These are phyloP conservation scores for Sporothrix phasma DNA, from an alignment of 2,329 filamentous ascomycete species.

Conservation along the genomic window DNA sequence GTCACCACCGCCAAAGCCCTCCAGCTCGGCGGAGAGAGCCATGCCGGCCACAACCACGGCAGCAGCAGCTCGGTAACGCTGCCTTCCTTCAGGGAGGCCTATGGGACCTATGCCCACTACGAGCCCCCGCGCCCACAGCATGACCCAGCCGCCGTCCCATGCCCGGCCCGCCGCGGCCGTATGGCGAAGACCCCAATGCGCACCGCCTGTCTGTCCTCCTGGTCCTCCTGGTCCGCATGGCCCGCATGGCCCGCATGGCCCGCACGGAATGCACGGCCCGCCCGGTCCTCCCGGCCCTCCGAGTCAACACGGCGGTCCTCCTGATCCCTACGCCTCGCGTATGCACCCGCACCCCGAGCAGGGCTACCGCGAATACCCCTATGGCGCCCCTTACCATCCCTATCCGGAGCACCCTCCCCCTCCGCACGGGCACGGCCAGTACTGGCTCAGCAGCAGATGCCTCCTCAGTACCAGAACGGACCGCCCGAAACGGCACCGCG, in stretches of 20 bases:
- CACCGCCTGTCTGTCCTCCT: conserved; percentile 36
- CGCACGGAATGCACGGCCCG: conserved; percentile 30
- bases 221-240: conserved; percentile 38
- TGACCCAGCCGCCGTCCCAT: conserved; percentile 12
- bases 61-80: conserved; percentile 16
- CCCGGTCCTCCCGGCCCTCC: conserved; percentile 14
- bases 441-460: conserved; percentile 17
- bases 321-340: conserved; percentile 17
- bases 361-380: conserved; percentile 17
- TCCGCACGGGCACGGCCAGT: conserved; percentile 11
- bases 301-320: not conserved
- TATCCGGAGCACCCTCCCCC: conserved; percentile 17
- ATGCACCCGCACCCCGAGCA: conserved; percentile 17
- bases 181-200: conserved; percentile 29
- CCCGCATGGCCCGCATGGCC: conserved; percentile 32
- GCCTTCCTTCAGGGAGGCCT: conserved; percentile 19
- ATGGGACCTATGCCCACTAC: conserved; percentile 14
- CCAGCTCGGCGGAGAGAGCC: not conserved
- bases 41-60: not conserved
- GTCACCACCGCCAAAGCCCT: conserved; percentile 14
- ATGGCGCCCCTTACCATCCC: conserved; percentile 18
- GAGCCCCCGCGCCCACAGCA: conserved; percentile 6
- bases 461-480: conserved; percentile 26
- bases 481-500: conserved; percentile 43
- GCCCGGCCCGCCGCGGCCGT: conserved; percentile 6